A percentile compares a stretch with the other conserved stretches of the same genome.
These are phyloP conservation scores for Candida chauliodis DNA, from an alignment of 805 yeast genomes.

Conservation along the genomic window DNA sequence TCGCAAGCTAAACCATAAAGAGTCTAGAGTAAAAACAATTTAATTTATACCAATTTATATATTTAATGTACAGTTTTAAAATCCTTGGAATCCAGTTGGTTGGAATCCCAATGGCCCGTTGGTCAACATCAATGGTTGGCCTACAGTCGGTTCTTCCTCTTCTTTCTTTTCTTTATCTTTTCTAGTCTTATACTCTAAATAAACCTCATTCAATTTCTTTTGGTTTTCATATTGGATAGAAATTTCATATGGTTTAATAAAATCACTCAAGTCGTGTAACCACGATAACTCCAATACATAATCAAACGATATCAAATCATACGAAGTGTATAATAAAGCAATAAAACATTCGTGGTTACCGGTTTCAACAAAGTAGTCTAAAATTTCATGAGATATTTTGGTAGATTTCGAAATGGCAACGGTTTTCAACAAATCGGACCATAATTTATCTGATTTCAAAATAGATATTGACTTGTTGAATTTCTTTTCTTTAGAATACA, in stretches of 20 bases:
- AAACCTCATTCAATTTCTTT: constrained; percentile 58
- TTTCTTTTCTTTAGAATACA: constrained; percentile 92
- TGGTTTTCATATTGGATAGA: constrained; percentile 79
- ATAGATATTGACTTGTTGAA: constrained; percentile 86
- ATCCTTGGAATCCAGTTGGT: constrained; percentile 49
- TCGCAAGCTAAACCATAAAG: no score
- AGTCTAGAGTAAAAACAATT: no score
- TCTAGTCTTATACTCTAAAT: constrained; percentile 68
- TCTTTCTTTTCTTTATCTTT: constrained; percentile 51
- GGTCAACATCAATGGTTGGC: constrained; percentile 77
- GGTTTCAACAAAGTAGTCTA: constrained; percentile 91
- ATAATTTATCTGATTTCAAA: constrained; percentile 85
- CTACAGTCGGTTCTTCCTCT: constrained; percentile 45
- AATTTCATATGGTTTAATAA: constrained; percentile 88
- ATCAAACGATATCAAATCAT: constrained; percentile 75
- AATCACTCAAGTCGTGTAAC: constrained; percentile 81
- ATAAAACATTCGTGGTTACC: constrained; percentile 95
- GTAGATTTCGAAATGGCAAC: constrained; percentile 77
- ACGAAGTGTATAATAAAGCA: constrained; percentile 83
- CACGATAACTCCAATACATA: constrained; percentile 86
- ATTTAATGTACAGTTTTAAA: no score
- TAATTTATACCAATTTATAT: no score
- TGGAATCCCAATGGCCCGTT: constrained; percentile 50
- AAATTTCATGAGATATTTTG: constrained; percentile 83
- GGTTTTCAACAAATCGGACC: constrained; percentile 92